A percentile compares a stretch with the other conserved stretches of the same genome.
phyloP scores from a whole-genome alignment of 306 rosid species.

The Cicer bijugum region DNA sequence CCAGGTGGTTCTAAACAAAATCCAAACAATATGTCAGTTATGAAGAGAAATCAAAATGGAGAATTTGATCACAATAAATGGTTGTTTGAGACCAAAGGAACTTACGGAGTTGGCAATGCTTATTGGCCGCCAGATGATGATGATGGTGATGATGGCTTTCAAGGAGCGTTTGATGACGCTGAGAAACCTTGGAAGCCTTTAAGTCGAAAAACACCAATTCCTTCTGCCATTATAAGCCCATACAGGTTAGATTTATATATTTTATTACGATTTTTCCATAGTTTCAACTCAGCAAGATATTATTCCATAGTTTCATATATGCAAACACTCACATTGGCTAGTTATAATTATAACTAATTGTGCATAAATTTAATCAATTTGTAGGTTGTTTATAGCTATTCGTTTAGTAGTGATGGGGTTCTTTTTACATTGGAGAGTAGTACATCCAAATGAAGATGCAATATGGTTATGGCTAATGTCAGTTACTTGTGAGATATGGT shows the following conservation, averaged over 20 bases:
- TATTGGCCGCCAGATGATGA: conserved; percentile 68
- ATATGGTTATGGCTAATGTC: conserved; percentile 66
- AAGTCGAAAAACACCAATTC: conserved; percentile 60
- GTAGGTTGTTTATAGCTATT: conserved; percentile 63
- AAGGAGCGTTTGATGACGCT: conserved; percentile 50
- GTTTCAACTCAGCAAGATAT: not conserved
- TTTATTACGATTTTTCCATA: not conserved
- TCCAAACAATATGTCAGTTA: conserved; percentile 70
- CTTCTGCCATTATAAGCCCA: conserved; percentile 69
- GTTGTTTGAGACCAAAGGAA: conserved; percentile 84
- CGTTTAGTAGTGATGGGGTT: conserved; percentile 63
- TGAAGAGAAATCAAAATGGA: conserved; percentile 78
- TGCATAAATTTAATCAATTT: not conserved
- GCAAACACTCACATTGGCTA: no score
- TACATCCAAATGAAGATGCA: conserved; percentile 69
- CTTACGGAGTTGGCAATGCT: conserved; percentile 88
- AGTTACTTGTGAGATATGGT: conserved; percentile 56
- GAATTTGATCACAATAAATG: conserved; percentile 87
- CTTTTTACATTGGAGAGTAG: conserved; percentile 79
- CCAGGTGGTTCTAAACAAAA: conserved; percentile 64
- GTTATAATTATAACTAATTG: not conserved
- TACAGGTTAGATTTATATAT: conserved; percentile 57
- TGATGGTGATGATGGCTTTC: conserved; percentile 46
- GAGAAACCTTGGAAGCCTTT: conserved; percentile 84
- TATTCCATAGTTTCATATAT: no score